Evolutionary conservation across 2,329 filamentous ascomycete species (phyloP).

Genomic region (Pyrenochaeta sp.): DNA sequence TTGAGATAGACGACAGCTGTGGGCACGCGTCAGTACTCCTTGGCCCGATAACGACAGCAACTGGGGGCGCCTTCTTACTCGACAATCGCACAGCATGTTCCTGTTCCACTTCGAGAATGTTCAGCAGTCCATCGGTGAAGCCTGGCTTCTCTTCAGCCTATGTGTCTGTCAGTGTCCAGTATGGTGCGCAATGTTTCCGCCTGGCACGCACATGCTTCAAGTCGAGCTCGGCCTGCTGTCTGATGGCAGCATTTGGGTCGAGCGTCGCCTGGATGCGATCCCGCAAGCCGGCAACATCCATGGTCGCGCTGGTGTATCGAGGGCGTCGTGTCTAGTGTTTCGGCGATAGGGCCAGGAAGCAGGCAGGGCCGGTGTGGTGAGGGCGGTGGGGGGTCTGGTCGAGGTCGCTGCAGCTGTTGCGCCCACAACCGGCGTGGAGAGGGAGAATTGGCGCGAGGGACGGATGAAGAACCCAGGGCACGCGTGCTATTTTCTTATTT

Average conservation of each 20-base stretch:
- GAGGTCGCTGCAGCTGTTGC: slow-evolving; percentile 21
- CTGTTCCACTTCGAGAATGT: slow-evolving; percentile 89
- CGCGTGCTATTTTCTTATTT: slow-evolving; percentile 21
- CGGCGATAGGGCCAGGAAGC: slow-evolving; percentile 13
- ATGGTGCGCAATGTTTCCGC: slow-evolving; percentile 17
- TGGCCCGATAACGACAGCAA: slow-evolving; percentile 1
- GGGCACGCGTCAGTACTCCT: slow-evolving; percentile 32
- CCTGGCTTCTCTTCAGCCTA: slow-evolving; percentile 90
- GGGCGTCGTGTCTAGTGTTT: slow-evolving; percentile 16
- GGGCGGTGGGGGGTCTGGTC: slow-evolving; percentile 26
- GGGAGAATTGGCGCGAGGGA: slow-evolving; percentile 19
- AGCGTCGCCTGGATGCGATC: slow-evolving; percentile 80
- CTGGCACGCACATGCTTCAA: slow-evolving; percentile 75
- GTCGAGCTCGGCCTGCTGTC: slow-evolving; percentile 80
- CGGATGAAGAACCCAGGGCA: slow-evolving; percentile 17
- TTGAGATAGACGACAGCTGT: slow-evolving; percentile 96
- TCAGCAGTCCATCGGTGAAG: slow-evolving; percentile 88
- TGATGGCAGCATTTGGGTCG: slow-evolving; percentile 75
- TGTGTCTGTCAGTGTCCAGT: slow-evolving; percentile 32
- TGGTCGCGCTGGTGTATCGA: slow-evolving; percentile 52
- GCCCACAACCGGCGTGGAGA: slow-evolving; percentile 22
- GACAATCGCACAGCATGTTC: slow-evolving; percentile 85
- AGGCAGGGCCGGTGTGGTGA: slow-evolving; percentile 26
- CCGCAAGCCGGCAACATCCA: slow-evolving; percentile 79
- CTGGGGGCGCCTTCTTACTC: slow-evolving; percentile 65